phyloP scores from a whole-genome alignment of 2,329 filamentous ascomycete genomes.

The Pseudonectria buxi region DNA sequence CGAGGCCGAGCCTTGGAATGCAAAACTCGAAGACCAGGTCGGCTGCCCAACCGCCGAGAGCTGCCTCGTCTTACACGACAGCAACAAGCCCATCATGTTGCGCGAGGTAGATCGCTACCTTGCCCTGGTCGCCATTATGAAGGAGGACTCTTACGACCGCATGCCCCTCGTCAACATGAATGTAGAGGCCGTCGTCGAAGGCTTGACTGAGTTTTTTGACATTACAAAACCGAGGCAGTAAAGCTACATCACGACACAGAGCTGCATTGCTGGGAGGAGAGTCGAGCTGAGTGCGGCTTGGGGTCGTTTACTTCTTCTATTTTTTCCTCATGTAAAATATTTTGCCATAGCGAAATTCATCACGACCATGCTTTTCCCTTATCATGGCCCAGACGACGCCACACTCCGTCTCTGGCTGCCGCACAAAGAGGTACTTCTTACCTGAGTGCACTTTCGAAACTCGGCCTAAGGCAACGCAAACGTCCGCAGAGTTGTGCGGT shows the following conservation, averaged over 20 bases:
- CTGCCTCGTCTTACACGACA: conserved; percentile 59
- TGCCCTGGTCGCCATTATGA: conserved; percentile 79
- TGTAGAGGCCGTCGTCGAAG: conserved; percentile 73
- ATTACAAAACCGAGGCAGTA: conserved; percentile 54
- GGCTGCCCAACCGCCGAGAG: conserved; percentile 61
- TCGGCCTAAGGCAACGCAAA: conserved; percentile 31
- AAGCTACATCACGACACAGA: background rate
- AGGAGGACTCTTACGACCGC: conserved; percentile 75
- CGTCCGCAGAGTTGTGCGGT: conserved; percentile 40
- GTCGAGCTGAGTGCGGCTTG: background rate
- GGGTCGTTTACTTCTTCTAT: conserved; percentile 4
- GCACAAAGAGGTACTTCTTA: background rate
- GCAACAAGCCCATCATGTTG: conserved; percentile 58
- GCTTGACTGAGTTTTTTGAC: conserved; percentile 71
- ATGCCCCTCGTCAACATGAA: conserved; percentile 85
- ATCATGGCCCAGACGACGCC: background rate
- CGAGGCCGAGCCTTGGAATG: conserved; percentile 54
- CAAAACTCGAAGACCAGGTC: conserved; percentile 58
- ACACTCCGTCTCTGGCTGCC: background rate
- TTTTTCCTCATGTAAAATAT: conserved; percentile 10
- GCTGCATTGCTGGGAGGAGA: background rate
- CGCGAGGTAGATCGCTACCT: conserved; percentile 68
- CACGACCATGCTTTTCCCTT: conserved; percentile 6
- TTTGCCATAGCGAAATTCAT: conserved; percentile 13
- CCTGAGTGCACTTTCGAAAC: background rate